Conservation (phyloP, 768 basidiomycete species). For the Suillus plorans region DNA sequence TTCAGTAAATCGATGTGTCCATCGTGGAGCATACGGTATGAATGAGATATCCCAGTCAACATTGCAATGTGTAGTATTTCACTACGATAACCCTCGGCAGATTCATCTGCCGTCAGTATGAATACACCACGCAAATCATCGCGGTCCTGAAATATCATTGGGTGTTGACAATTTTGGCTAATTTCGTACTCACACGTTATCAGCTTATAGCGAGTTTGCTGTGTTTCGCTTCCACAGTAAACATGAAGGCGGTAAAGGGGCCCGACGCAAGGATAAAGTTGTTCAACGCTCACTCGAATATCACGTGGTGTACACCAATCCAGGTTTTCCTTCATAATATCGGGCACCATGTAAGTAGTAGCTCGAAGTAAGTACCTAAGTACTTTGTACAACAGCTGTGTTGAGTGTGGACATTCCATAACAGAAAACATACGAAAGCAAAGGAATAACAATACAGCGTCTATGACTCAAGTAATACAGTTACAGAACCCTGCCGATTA, state of each 20-base stretch:
- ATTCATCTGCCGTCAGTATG: not conserved
- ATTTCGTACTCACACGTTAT: not conserved
- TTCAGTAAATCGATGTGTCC: constrained; percentile 18
- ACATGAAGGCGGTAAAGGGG: not conserved
- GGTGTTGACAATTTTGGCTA: not conserved
- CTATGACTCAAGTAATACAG: constrained; percentile 23
- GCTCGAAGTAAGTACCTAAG: not conserved
- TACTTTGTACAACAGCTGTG: not conserved
- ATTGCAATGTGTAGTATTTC: not conserved
- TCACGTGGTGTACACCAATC: not conserved
- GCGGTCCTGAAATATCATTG: not conserved
- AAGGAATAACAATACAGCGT: constrained; percentile 24
- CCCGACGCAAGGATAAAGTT: not conserved
- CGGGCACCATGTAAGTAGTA: not conserved
- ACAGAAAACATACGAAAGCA: not conserved
- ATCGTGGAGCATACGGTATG: not conserved
- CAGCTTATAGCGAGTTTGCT: not conserved
- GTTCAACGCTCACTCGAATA: not conserved
- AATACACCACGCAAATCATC: not conserved
- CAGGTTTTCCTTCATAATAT: not conserved
- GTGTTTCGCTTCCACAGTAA: not conserved
- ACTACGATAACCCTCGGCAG: not conserved
- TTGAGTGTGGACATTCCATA: not conserved
- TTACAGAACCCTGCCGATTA: not conserved
- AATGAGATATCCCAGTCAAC: not conserved